phyloP scores from a whole-genome alignment of 768 basidiomycete genomes.

The Naematelia aurantialba region DNA sequence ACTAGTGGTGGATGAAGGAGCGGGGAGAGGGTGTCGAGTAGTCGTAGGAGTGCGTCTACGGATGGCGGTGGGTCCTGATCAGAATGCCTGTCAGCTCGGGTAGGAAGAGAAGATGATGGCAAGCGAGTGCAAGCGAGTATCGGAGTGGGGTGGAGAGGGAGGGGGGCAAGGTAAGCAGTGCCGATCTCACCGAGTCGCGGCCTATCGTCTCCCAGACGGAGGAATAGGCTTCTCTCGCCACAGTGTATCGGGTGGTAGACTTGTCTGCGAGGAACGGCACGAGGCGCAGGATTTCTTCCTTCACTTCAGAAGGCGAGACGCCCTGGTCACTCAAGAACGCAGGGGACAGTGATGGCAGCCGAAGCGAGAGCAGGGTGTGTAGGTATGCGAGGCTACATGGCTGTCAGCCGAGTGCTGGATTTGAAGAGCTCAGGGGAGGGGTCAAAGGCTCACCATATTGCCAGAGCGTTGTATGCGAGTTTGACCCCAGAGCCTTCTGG shows the following conservation, averaged over 20 bases:
- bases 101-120: too few species aligned
- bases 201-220: constrained; percentile 36
- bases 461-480: constrained; percentile 37
- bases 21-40: constrained; percentile 12
- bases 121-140: not conserved
- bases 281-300: constrained; percentile 12
- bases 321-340: constrained; percentile 4
- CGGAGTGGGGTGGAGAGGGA: too few species aligned
- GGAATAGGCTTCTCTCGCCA: constrained; percentile 29
- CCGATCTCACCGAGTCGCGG: constrained; percentile 12
- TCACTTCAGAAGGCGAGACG: constrained; percentile 14
- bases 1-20: constrained; percentile 36
- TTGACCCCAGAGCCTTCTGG: constrained; percentile 31
- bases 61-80: not conserved
- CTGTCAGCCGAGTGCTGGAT: not conserved
- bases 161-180: too few species aligned
- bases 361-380: constrained; percentile 31
- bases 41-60: constrained; percentile 16
- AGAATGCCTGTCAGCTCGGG: too few species aligned
- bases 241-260: constrained; percentile 32
- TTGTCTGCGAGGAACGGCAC: constrained; percentile 39
- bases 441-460: constrained; percentile 32
- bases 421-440: not conserved
- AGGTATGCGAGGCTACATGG: constrained; percentile 39
- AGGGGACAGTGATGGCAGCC: constrained; percentile 28